These are phyloP conservation scores for Metschnikowia borealis DNA, from an alignment of 805 yeast genomes.

Conservation along the genomic window DNA sequence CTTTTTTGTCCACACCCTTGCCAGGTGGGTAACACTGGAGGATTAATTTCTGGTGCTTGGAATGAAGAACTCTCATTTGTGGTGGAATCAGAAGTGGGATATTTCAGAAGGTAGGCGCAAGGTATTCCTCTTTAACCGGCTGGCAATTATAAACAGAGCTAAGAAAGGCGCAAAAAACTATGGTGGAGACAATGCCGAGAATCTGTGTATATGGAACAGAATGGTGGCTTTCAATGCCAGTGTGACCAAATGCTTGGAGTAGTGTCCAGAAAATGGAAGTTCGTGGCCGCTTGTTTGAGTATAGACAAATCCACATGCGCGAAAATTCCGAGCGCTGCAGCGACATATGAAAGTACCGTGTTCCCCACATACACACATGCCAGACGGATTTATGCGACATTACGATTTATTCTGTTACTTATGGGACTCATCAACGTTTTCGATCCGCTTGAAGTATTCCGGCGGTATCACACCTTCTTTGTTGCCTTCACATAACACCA, in stretches of 20 bases:
- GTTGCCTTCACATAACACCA: conserved; percentile 64
- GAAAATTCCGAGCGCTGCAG: conserved; percentile 1
- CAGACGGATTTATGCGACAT: too few species aligned
- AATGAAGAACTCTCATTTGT: conserved; percentile 43
- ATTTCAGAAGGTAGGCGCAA: not conserved
- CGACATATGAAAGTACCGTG: conserved; percentile 1
- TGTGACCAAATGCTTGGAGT: not conserved
- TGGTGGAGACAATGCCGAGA: not conserved
- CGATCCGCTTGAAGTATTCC: conserved; percentile 36
- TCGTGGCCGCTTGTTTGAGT: conserved; percentile 1
- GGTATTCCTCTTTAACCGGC: not conserved
- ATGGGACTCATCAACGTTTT: conserved; percentile 9
- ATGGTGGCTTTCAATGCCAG: not conserved
- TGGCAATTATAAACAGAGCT: not conserved
- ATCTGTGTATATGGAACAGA: not conserved
- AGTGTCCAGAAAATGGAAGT: conserved; percentile 2
- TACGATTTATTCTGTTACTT: not conserved
- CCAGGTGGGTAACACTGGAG: conserved; percentile 94
- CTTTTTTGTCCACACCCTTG: conserved; percentile 77
- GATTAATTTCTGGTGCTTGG: conserved; percentile 87
- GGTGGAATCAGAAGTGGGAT: not conserved
- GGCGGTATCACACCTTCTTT: conserved; percentile 47
- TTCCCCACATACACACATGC: conserved; percentile 1
- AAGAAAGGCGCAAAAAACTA: not conserved
- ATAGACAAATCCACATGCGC: conserved; percentile 3